Conservation (phyloP, 306 rosid genomes). For the Fragaria nilgerrensis region DNA sequence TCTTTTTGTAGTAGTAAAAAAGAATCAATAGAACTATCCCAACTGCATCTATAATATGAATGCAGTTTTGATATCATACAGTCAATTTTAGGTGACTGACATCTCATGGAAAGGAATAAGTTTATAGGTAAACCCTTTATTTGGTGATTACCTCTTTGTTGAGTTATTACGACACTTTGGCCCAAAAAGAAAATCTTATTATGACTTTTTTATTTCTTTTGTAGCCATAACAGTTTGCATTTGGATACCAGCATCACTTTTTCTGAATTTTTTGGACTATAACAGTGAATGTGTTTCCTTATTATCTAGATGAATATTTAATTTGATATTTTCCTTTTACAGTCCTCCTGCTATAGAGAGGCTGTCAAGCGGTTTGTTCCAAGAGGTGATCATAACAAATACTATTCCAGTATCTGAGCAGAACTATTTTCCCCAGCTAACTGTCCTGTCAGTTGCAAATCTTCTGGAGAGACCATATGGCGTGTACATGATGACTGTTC, state of each 20-base stretch:
- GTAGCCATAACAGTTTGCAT: background rate
- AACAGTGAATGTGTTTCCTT: conserved; percentile 7
- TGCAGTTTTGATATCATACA: background rate
- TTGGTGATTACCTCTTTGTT: background rate
- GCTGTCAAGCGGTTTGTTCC: conserved; percentile 87
- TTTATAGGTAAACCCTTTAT: background rate
- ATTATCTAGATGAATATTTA: background rate
- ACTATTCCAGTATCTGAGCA: conserved; percentile 80
- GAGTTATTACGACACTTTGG: background rate
- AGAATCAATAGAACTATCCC: background rate
- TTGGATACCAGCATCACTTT: background rate
- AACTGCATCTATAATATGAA: background rate
- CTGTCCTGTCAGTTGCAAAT: conserved; percentile 91
- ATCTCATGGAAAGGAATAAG: background rate
- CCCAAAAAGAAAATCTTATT: background rate
- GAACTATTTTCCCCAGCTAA: conserved; percentile 86
- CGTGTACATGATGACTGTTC: conserved; percentile 99
- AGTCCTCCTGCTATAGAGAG: conserved; percentile 98
- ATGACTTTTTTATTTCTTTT: background rate
- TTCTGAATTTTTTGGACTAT: background rate
- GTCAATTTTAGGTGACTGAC: background rate
- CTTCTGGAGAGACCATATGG: conserved; percentile 97
- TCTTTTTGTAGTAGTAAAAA: background rate
- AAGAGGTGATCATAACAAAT: conserved; percentile 93
- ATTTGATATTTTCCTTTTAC: conserved; percentile 26